Conservation (phyloP, 441 rosid species). For the Biscutella auriculata region DNA sequence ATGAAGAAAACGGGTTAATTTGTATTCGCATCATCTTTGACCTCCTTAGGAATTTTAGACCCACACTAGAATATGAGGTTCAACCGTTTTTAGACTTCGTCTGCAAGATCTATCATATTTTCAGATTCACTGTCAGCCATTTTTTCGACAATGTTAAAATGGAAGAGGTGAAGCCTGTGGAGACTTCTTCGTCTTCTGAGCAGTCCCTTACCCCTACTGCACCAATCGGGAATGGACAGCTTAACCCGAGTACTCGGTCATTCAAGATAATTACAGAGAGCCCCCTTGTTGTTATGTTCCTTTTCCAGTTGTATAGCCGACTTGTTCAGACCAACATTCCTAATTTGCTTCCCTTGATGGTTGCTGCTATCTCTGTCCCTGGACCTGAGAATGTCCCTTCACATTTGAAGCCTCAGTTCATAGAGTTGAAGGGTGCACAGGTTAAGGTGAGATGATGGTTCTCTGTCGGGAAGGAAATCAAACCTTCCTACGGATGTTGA, state of each 20-base stretch:
- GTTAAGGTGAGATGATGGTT: conserved; percentile 59
- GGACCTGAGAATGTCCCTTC: conserved; percentile 93
- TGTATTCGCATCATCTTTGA: conserved; percentile 95
- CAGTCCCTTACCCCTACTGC: conserved; percentile 56
- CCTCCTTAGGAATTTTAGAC: conserved; percentile 91
- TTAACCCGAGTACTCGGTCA: conserved; percentile 90
- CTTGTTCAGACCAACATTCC: conserved; percentile 98
- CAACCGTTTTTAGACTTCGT: conserved; percentile 96
- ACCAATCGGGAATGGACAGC: conserved; percentile 72
- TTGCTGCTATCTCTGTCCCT: conserved; percentile 91
- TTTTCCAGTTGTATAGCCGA: conserved; percentile 87
- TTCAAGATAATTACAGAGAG: conserved; percentile 98
- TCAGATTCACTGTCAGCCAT: conserved; percentile 72
- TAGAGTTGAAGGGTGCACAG: conserved; percentile 97
- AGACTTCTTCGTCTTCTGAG: conserved; percentile 30
- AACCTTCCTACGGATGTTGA: not conserved
- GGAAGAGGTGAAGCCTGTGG: conserved; percentile 28
- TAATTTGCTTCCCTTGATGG: conserved; percentile 87
- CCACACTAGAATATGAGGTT: conserved; percentile 83
- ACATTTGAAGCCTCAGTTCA: conserved; percentile 72
- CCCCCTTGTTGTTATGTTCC: conserved; percentile 98
- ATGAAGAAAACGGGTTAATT: conserved; percentile 93
- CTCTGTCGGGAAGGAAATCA: not conserved
- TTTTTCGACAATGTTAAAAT: conserved; percentile 43
- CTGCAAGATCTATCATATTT: conserved; percentile 90